Percentiles rank a stretch among this genome's conserved stretches.
Evolutionary conservation across 352 stramenopile genomes (phyloP).

Genomic region (Globisporangium takayamanum): DNA sequence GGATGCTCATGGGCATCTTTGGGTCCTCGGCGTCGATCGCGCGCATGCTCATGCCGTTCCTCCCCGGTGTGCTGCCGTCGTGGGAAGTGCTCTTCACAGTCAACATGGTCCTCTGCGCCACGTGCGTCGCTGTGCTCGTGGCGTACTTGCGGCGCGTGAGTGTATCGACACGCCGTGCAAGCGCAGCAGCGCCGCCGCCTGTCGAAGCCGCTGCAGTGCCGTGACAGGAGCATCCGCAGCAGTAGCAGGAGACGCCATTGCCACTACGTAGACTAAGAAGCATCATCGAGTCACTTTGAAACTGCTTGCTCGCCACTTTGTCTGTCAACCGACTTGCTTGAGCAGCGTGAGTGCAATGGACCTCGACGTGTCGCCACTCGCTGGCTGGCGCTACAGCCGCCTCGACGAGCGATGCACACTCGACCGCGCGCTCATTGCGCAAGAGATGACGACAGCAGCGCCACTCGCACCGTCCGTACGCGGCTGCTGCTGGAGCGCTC

Average conservation of each 20-base stretch:
- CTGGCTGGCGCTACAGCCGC: slow-evolving; percentile 23
- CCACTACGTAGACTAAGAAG: too few species aligned
- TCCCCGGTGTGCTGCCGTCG: slow-evolving; percentile 38
- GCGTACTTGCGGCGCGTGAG: slow-evolving; percentile 11
- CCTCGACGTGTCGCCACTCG: slow-evolving; percentile 26
- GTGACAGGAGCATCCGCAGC: too few species aligned
- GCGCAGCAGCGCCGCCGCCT: too few species aligned
- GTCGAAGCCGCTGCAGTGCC: neutral
- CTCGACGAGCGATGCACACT: slow-evolving; percentile 8
- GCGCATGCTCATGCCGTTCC: slow-evolving; percentile 49
- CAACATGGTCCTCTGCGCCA: slow-evolving; percentile 35
- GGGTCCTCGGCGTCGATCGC: slow-evolving; percentile 47
- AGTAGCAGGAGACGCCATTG: too few species aligned
- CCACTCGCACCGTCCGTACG: slow-evolving; percentile 13
- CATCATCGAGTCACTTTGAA: too few species aligned
- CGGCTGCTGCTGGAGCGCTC: slow-evolving; percentile 42
- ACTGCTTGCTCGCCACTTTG: too few species aligned
- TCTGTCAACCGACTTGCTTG: too few species aligned
- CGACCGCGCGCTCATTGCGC: slow-evolving; percentile 13
- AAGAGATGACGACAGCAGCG: neutral
- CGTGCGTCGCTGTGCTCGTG: slow-evolving; percentile 33
- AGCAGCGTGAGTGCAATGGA: slow-evolving; percentile 14
- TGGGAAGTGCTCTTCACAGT: slow-evolving; percentile 39
- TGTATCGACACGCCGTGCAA: neutral
- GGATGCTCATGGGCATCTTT: slow-evolving; percentile 53